Base-by-base conservation (phyloP, 352 stramenopile genomes). In the Pythium oligandrum region DNA sequence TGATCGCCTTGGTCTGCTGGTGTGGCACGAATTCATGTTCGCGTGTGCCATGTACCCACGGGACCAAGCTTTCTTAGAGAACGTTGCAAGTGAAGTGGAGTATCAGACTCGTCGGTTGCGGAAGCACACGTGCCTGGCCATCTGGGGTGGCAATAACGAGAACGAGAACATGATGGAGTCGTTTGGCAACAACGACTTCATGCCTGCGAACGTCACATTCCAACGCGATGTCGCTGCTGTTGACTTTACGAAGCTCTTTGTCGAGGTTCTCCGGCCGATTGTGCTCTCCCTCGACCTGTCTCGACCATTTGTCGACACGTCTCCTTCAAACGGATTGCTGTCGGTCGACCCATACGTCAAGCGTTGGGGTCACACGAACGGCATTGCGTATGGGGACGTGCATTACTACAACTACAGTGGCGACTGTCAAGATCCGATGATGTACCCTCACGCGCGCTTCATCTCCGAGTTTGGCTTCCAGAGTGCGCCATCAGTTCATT, bases 11-110 rank as follows among this genome's bases (percentile, higher is more conserved):
- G 88, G 88, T 9, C 64, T 96, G n/a, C 53, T 96, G 31, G 71
- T 96, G 11, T 96, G 86, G 83, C 83, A 96, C 52, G 88, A 96
- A 65, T 67, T 94, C 48, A 96, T 96, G 88, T 96, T 95, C 57
- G 86, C 88, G 6, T 96, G 86, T 54, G 81, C 78, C 44, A 83
- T 91, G 75, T 93, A 90, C 55, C 86, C 86, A 48, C 75, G 83
- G 36, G 64, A 94, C 62, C 50, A 52, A 2, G 59, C 37, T 1
- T 96, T 95, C 49, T 61, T 95, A 2, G 6, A 71, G 0, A 75
- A 75, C 36, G 78, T 83, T 2, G 40, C 64, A 6, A 32, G 61
- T 6, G 88, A 96, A 64, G 69, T 96, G 10, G 26, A 36, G 7
- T 75, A 73, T 56, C 81, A 95, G 58, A 73, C 90, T 6, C 56